Conservation (phyloP, 768 basidiomycete species). For the Tulasnella sp. region DNA sequence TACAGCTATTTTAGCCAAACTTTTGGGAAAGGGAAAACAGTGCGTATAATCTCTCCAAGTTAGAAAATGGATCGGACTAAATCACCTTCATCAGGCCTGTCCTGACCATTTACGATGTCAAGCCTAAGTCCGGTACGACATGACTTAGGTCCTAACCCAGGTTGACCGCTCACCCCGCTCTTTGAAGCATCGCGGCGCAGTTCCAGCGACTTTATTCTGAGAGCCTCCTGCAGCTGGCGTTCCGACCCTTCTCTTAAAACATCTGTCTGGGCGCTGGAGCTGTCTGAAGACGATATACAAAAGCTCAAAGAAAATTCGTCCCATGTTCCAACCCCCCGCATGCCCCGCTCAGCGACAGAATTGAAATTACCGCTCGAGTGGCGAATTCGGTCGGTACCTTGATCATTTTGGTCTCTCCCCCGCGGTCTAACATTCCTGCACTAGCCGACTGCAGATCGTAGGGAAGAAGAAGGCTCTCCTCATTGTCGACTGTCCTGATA, state of each 20-base stretch:
- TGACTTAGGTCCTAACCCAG: too few relatives aligned
- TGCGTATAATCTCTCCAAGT: neutral
- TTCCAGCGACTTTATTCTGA: neutral
- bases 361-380: slow-evolving; percentile 33
- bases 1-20: neutral
- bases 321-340: slow-evolving; percentile 4
- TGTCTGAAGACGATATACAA: slow-evolving; percentile 32
- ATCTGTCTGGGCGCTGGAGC: slow-evolving; percentile 28
- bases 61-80: too few relatives aligned
- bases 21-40: neutral
- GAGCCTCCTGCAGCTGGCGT: neutral
- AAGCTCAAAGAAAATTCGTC: neutral
- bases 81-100: neutral
- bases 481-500: slow-evolving; percentile 34
- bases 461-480: slow-evolving; percentile 36
- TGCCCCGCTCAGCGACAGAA: neutral
- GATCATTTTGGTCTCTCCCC: neutral
- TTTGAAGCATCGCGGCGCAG: neutral
- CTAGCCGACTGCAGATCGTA: slow-evolving; percentile 35
- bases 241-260: neutral
- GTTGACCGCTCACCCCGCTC: too few relatives aligned
- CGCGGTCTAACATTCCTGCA: neutral
- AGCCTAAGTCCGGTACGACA: neutral
- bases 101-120: neutral
- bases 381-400: slow-evolving; percentile 32